Percentiles rank a stretch among this genome's conserved stretches.
Evolutionary conservation across 1,139 yeast species (phyloP).

Genomic region (Kluyveromyces sp.): DNA sequence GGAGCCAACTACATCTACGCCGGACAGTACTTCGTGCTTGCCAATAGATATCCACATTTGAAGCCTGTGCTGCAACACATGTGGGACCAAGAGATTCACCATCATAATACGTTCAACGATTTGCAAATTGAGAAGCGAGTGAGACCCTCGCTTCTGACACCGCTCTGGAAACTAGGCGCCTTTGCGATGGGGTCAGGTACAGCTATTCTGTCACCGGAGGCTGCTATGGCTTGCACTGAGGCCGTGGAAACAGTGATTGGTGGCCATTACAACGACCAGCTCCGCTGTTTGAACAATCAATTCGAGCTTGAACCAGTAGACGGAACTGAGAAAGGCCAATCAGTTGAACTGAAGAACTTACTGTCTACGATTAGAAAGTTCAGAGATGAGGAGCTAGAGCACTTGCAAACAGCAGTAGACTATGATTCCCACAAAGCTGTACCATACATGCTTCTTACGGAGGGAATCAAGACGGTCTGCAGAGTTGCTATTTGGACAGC

Average conservation of each 20-base stretch:
- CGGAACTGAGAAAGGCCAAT: slow-evolving; percentile 33
- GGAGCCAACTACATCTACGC: slow-evolving; percentile 92
- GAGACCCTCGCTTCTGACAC: slow-evolving; percentile 85
- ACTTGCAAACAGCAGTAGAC: slow-evolving; percentile 85
- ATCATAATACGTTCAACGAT: slow-evolving; percentile 74
- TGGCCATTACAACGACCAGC: slow-evolving; percentile 85
- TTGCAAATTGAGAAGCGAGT: slow-evolving; percentile 74
- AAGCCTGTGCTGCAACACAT: slow-evolving; percentile 76
- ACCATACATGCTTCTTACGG: slow-evolving; percentile 84
- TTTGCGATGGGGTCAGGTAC: slow-evolving; percentile 80
- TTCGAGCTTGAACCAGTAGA: slow-evolving; percentile 43
- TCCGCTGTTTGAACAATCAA: slow-evolving; percentile 65
- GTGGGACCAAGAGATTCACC: slow-evolving; percentile 98
- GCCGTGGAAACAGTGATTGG: slow-evolving; percentile 99
- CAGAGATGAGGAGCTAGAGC: slow-evolving; percentile 94
- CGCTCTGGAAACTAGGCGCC: slow-evolving; percentile 91
- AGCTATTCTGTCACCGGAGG: slow-evolving; percentile 82
- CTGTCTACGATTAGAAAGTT: slow-evolving; percentile 64
- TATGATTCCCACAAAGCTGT: slow-evolving; percentile 90
- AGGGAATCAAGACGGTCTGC: slow-evolving; percentile 76
- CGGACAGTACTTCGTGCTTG: slow-evolving; percentile 79
- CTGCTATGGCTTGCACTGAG: slow-evolving; percentile 99
- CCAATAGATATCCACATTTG: slow-evolving; percentile 61
- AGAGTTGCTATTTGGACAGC: slow-evolving; percentile 89
- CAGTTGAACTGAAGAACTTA: slow-evolving; percentile 52